Conservation (phyloP, 768 basidiomycete genomes). For the Phylloporus scabripes region DNA sequence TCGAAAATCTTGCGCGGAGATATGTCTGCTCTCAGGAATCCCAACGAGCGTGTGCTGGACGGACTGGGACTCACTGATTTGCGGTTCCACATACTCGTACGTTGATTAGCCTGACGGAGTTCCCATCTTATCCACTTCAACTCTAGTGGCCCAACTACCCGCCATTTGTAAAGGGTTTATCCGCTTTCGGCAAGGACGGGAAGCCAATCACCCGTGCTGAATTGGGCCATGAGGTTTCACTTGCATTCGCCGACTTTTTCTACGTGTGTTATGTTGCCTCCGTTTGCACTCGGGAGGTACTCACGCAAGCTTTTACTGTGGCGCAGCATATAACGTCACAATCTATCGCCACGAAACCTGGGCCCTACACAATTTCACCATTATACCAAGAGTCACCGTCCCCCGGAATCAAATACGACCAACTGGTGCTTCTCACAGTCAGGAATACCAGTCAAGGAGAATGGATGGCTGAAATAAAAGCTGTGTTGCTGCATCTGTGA, state of each 20-base stretch:
- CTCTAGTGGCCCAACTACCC: constrained; percentile 25
- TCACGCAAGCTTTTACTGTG: constrained; percentile 1
- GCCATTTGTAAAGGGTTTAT: constrained; percentile 20
- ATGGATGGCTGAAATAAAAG: constrained; percentile 25
- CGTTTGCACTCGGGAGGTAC: background rate
- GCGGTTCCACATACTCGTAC: constrained; percentile 21
- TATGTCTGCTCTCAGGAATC: constrained; percentile 15
- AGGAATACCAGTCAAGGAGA: constrained; percentile 26
- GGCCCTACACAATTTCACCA: constrained; percentile 17
- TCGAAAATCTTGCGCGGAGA: constrained; percentile 21
- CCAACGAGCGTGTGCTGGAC: constrained; percentile 18
- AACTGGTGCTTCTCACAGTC: constrained; percentile 22
- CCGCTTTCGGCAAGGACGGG: constrained; percentile 16
- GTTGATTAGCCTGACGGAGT: background rate
- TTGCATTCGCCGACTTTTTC: constrained; percentile 29
- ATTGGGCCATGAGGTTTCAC: constrained; percentile 25
- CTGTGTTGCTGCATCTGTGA: constrained; percentile 13
- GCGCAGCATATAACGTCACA: constrained; percentile 19
- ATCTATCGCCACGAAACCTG: constrained; percentile 9
- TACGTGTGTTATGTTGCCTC: constrained; percentile 14
- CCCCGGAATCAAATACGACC: constrained; percentile 20
- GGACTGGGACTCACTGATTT: constrained; percentile 15
- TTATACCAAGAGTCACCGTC: constrained; percentile 5
- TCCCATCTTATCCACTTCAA: background rate
- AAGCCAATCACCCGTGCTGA: constrained; percentile 18